phyloP scores from a whole-genome alignment of 2,329 filamentous ascomycete genomes.

The Colletotrichum sp. region DNA sequence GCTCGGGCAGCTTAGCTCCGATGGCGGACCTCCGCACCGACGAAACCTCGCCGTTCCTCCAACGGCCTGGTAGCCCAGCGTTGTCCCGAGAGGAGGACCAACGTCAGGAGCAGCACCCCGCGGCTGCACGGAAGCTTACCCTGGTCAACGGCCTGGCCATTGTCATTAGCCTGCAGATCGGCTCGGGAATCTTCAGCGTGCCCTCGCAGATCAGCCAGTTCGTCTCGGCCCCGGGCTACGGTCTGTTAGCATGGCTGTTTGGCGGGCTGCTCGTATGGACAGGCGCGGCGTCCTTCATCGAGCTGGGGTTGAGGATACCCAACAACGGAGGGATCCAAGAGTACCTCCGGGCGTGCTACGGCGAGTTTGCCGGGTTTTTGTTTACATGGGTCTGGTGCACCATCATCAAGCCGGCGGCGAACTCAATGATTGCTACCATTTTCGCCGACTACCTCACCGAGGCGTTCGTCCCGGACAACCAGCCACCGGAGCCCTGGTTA shows the following conservation, averaged over 20 bases:
- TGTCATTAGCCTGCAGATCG: constrained; percentile 51
- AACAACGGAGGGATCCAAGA: constrained; percentile 51
- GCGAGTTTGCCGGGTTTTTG: constrained; percentile 45
- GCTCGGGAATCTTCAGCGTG: constrained; percentile 51
- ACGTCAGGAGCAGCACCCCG: background rate
- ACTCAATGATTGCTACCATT: constrained; percentile 48
- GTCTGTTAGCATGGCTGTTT: constrained; percentile 45
- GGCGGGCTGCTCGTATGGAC: constrained; percentile 51
- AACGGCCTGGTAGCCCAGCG: background rate
- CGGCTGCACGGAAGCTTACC: constrained; percentile 21
- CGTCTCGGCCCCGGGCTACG: constrained; percentile 45
- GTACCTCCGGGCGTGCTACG: constrained; percentile 45
- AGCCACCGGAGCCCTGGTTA: constrained; percentile 24
- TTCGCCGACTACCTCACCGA: constrained; percentile 44
- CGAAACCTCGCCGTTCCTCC: constrained; percentile 18
- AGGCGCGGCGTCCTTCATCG: constrained; percentile 50
- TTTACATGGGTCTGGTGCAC: constrained; percentile 49
- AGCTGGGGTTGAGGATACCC: constrained; percentile 48
- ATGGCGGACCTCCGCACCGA: constrained; percentile 15
- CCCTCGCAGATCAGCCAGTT: constrained; percentile 46
- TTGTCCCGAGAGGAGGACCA: background rate
- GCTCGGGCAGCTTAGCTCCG: background rate
- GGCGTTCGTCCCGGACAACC: constrained; percentile 29
- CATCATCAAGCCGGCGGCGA: constrained; percentile 46
- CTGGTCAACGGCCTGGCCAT: constrained; percentile 40